Base-by-base conservation (phyloP, 2,329 filamentous ascomycete species). In the Clonostachys chloroleuca region DNA sequence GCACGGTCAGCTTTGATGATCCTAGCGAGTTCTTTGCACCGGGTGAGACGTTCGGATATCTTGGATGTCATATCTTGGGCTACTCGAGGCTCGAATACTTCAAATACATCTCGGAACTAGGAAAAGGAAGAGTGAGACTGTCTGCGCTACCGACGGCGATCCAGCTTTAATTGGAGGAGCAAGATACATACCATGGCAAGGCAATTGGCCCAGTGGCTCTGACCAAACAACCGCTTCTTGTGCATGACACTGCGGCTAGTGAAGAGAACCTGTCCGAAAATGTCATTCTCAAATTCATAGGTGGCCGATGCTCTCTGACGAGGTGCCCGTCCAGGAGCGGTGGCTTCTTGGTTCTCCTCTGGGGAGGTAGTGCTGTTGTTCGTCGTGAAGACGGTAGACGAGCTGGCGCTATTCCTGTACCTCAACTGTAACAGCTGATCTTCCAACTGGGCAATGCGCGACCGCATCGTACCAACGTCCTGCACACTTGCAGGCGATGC, bases 11-110 rank as follows among this genome's bases (percentile, higher is more conserved):
- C 52, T 54, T 83, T 84, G 52, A 85, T 79, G 2, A 62, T 49
- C 16, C 69, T 74, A 9, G 70, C 77, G 1, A 85, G 48, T 1
- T 59, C 54, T 54, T 85, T 85, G 51, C 78, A 81, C 44, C 64
- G 36, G 36, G 36, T 3, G 36, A 39, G 36, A 10, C 24, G 24
- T 9, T 30, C 24, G 9, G 24, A 30, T 30, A 30, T 30, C 69
- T 9, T 76, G 59, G 5, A 84, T 56, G 3, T 58, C 58, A 30
- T 30, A 30, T 30, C 9, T 30, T 30, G 24, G 24, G 24, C 24
- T 10, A 30, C 24, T 30, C 24, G 24, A 30, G 24, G 24, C 14
- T 39, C 36, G 17, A 39, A 39, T 7, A 18, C 36, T 8, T 39
- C 36, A 5, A 39, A 39, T 8, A 39, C 36, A 18, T 39, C 36